A percentile compares a stretch with the other conserved stretches of the same genome.
Conservation (phyloP, 176 grass and related monocot genomes). For the Puccinellia tenuiflora region DNA sequence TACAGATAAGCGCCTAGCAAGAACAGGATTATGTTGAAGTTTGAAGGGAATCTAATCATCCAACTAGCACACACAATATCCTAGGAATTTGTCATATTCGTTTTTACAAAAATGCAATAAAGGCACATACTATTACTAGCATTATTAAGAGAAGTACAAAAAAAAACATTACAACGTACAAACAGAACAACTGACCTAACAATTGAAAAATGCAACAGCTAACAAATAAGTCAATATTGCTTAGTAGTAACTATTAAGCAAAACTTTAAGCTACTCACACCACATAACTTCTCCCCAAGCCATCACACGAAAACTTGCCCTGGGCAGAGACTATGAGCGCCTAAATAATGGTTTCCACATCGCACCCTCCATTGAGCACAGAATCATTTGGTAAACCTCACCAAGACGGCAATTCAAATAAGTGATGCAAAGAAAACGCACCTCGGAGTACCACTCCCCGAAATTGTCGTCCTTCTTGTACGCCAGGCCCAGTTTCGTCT, state of each 20-base stretch:
- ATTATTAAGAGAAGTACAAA: neutral
- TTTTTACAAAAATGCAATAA: neutral
- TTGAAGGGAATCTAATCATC: neutral
- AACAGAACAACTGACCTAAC: neutral
- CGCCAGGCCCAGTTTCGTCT: constrained; percentile 78
- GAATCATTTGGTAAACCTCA: neutral
- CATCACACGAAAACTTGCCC: neutral
- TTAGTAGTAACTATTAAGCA: neutral
- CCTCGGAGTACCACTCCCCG: constrained; percentile 98
- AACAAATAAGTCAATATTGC: neutral
- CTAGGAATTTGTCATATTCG: neutral
- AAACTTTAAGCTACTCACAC: neutral
- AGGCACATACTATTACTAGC: neutral
- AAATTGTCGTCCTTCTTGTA: constrained; percentile 88
- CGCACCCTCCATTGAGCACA: neutral
- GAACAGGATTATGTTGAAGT: neutral
- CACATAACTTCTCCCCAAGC: neutral
- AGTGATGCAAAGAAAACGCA: neutral
- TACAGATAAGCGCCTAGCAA: neutral
- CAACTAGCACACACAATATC: neutral
- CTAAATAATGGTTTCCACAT: neutral
- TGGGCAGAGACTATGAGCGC: neutral
- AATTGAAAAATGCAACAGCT: neutral
- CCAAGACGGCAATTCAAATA: neutral
- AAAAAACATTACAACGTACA: neutral